Conservation (phyloP, 345 rosid genomes). For the Leavenworthia alabamica region DNA sequence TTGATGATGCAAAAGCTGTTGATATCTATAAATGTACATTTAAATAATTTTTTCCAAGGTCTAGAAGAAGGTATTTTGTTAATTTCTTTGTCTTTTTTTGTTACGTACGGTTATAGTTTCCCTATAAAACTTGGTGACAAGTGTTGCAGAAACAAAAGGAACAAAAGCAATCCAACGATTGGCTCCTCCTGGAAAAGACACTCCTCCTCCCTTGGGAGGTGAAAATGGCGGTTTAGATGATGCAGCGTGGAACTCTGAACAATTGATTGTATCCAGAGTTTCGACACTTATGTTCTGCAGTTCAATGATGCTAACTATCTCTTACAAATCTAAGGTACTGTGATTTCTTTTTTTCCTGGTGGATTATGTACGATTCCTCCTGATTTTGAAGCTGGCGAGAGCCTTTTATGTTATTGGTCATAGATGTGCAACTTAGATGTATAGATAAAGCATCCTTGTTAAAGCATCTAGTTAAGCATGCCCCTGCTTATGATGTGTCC, state of each 20-base stretch:
- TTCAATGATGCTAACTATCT: constrained; percentile 59
- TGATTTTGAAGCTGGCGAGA: background rate
- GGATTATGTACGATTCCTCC: background rate
- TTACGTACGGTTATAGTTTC: constrained; percentile 5
- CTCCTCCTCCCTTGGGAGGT: constrained; percentile 66
- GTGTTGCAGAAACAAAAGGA: constrained; percentile 53
- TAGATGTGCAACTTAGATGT: background rate
- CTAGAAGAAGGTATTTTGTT: constrained; percentile 67
- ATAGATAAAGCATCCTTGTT: background rate
- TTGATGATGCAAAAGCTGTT: constrained; percentile 64
- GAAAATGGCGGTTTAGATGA: constrained; percentile 37
- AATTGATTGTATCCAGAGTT: constrained; percentile 38
- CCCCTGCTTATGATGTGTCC: background rate
- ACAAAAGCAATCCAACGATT: constrained; percentile 51
- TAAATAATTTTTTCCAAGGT: constrained; percentile 64
- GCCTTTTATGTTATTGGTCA: background rate
- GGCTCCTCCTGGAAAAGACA: constrained; percentile 63
- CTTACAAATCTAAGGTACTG: constrained; percentile 64
- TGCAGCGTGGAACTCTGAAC: constrained; percentile 43
- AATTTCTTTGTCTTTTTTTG: background rate
- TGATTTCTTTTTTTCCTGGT: background rate
- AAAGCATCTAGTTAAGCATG: background rate
- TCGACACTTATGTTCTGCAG: constrained; percentile 54
- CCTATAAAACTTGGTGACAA: constrained; percentile 1
- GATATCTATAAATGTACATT: constrained; percentile 46